These are phyloP conservation scores for Colletotrichum graminicola DNA, from an alignment of 2,329 filamentous ascomycete species.

Conservation along the genomic window DNA sequence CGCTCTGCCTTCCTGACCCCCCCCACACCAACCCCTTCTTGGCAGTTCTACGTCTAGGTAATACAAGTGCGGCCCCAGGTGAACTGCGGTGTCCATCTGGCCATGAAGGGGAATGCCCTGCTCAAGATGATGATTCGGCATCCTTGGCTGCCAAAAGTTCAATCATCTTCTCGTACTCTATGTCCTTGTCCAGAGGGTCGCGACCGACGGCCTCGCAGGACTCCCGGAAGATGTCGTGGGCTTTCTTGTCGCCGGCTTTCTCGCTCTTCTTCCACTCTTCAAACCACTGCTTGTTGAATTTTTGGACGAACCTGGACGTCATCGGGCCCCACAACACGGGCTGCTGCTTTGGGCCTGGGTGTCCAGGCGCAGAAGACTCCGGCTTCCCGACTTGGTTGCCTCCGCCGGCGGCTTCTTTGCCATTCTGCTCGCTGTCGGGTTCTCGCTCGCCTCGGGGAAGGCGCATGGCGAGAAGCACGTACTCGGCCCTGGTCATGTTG, in stretches of 20 bases:
- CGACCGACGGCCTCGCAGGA: conserved; percentile 33
- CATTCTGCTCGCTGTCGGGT: conserved; percentile 47
- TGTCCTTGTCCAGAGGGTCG: conserved; percentile 40
- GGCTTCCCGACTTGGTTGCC: background rate
- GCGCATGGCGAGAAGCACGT: conserved; percentile 75
- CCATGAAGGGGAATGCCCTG: background rate
- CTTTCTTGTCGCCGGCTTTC: conserved; percentile 21
- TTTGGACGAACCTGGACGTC: conserved; percentile 35
- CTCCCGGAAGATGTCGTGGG: conserved; percentile 27
- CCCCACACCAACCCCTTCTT: background rate
- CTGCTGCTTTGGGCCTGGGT: conserved; percentile 34
- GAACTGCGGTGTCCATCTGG: conserved; percentile 2
- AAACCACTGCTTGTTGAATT: conserved; percentile 40
- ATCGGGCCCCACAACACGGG: conserved; percentile 39
- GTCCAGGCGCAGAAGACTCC: conserved; percentile 15
- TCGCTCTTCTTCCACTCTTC: conserved; percentile 39
- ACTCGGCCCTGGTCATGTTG: conserved; percentile 76
- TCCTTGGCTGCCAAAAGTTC: conserved; percentile 39
- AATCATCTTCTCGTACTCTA: conserved; percentile 43
- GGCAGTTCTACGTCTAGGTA: conserved; percentile 4
- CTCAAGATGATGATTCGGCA: conserved; percentile 26
- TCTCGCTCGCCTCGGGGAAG: conserved; percentile 63
- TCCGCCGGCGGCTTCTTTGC: conserved; percentile 25
- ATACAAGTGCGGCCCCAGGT: conserved; percentile 19
- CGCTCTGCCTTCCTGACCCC: background rate